These are phyloP conservation scores for Backusella sp. DNA, from an alignment of 192 early-diverging fungal species.

Conservation along the genomic window DNA sequence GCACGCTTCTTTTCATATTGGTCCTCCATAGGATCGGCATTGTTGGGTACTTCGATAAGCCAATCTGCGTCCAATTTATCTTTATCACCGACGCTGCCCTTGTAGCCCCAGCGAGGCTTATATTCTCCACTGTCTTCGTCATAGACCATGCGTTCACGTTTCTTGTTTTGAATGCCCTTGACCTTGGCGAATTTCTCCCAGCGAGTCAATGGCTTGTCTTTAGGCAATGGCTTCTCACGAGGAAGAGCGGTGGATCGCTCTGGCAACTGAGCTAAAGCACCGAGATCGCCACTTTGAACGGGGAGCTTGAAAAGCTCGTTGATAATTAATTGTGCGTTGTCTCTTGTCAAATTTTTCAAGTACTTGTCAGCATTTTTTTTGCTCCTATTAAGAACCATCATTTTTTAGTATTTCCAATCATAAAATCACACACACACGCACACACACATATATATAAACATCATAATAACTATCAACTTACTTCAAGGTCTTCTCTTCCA, in stretches of 20 bases:
- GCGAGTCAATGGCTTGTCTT: constrained; percentile 85
- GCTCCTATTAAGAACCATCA: not conserved
- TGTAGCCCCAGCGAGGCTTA: constrained; percentile 89
- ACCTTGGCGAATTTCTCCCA: constrained; percentile 99
- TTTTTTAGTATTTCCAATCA: not conserved
- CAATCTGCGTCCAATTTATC: constrained; percentile 67
- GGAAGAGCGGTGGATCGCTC: constrained; percentile 65
- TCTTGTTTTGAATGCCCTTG: constrained; percentile 91
- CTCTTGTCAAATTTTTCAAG: constrained; percentile 67
- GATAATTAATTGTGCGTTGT: constrained; percentile 82
- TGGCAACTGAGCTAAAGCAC: constrained; percentile 81
- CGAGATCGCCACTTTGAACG: constrained; percentile 61
- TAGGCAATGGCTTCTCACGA: constrained; percentile 91
- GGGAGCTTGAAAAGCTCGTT: constrained; percentile 88
- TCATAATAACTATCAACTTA: constrained; percentile 19
- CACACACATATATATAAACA: no score
- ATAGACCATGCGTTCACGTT: constrained; percentile 79
- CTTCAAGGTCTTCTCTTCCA: constrained; percentile 64
- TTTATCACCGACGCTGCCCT: constrained; percentile 65
- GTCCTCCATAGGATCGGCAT: constrained; percentile 84
- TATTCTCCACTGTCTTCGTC: constrained; percentile 85
- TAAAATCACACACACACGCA: not conserved
- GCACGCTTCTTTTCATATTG: constrained; percentile 74
- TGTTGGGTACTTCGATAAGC: constrained; percentile 89
- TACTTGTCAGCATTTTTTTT: constrained; percentile 56